phyloP scores from a whole-genome alignment of 495 filamentous ascomycete species.

The Viridothelium virens region DNA sequence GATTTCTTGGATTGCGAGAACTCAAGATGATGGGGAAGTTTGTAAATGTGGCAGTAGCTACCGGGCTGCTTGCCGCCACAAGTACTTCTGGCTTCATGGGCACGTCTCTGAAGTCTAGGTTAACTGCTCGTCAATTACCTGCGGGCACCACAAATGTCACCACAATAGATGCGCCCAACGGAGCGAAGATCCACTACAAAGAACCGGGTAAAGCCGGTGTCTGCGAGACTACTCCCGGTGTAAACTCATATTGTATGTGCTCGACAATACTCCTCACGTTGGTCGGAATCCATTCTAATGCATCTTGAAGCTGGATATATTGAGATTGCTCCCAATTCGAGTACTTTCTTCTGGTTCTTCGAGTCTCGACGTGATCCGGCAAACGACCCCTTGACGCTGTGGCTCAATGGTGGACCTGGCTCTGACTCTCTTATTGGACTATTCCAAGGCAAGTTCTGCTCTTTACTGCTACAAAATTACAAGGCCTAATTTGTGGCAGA shows the following conservation, averaged over 20 bases:
- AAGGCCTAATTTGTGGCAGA: slow-evolving; percentile 33
- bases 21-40: slow-evolving; percentile 8
- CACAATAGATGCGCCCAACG: slow-evolving; percentile 51
- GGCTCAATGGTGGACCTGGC: slow-evolving; percentile 46
- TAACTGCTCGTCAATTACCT: slow-evolving; percentile 12
- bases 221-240: slow-evolving; percentile 38
- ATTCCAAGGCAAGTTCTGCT: slow-evolving; percentile 51
- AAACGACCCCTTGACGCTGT: slow-evolving; percentile 26
- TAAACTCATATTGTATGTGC: slow-evolving; percentile 24
- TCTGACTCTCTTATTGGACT: slow-evolving; percentile 61
- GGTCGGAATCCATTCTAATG: not conserved
- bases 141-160: slow-evolving; percentile 48
- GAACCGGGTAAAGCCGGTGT: slow-evolving; percentile 43
- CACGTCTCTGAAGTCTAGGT: not conserved
- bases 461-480: not conserved
- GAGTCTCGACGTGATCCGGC: slow-evolving; percentile 24
- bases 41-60: slow-evolving; percentile 7
- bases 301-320: slow-evolving; percentile 21
- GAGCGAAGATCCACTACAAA: slow-evolving; percentile 47
- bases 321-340: slow-evolving; percentile 19
- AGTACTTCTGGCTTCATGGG: slow-evolving; percentile 10
- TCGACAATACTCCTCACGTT: not conserved
- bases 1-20: not conserved
- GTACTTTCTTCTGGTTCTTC: slow-evolving; percentile 29
- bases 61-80: not conserved